Percentiles rank a stretch among this genome's conserved stretches.
phyloP scores from a whole-genome alignment of 345 rosid genomes.

The Rhodamnia rubescens region DNA sequence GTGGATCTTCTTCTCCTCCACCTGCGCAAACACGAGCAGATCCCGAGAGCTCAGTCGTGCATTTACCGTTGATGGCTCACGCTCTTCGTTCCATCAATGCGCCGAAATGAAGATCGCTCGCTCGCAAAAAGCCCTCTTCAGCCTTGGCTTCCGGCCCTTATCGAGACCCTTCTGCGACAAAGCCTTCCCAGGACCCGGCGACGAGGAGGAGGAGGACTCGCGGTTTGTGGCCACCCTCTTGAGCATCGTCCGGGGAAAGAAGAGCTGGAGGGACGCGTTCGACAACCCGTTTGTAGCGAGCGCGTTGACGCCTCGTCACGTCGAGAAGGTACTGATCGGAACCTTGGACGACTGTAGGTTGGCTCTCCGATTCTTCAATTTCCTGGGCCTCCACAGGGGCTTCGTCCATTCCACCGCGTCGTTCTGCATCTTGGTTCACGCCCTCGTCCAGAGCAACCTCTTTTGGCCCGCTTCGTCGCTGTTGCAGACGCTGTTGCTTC shows the following conservation, averaged over 20 bases:
- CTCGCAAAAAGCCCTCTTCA: constrained; percentile 6
- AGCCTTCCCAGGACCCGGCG: background rate
- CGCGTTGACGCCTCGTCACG: constrained; percentile 36
- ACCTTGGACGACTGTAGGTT: constrained; percentile 65
- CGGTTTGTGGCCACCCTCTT: constrained; percentile 34
- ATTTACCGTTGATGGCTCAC: background rate
- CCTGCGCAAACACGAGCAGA: background rate
- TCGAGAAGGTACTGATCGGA: constrained; percentile 49
- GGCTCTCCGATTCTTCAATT: constrained; percentile 77
- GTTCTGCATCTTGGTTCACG: constrained; percentile 69
- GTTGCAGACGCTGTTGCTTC: constrained; percentile 62
- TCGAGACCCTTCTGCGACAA: constrained; percentile 6
- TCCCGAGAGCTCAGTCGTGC: background rate
- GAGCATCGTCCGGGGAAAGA: constrained; percentile 48
- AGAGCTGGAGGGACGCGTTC: constrained; percentile 62
- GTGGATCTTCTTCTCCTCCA: constrained; percentile 4
- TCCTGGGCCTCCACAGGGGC: constrained; percentile 67
- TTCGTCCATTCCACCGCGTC: constrained; percentile 63
- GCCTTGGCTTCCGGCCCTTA: constrained; percentile 6
- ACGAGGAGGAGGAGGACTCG: constrained; percentile 20
- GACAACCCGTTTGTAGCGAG: constrained; percentile 21
- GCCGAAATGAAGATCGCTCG: constrained; percentile 8
- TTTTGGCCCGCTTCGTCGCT: constrained; percentile 94
- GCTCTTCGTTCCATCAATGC: background rate
- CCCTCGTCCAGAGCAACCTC: constrained; percentile 36